A percentile compares a stretch with the other conserved stretches of the same genome.
Conservation (phyloP, 2,329 filamentous ascomycete species). For the Fusarium luffae region DNA sequence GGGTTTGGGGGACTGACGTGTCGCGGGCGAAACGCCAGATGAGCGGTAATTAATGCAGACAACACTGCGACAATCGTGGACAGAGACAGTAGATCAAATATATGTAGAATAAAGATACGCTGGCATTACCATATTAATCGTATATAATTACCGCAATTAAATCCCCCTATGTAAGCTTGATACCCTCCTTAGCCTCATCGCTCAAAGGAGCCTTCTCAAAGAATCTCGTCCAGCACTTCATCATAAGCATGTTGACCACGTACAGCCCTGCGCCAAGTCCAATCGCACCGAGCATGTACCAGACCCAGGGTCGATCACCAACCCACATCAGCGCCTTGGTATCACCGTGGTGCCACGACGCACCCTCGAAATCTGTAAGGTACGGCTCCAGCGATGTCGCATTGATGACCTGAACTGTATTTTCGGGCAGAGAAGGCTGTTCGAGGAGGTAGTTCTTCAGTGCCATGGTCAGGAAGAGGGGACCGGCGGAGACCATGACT, state of each 20-base stretch:
- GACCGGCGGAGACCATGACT: conserved; percentile 83
- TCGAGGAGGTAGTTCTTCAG: conserved; percentile 78
- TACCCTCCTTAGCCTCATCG: conserved; percentile 33
- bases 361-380: conserved; percentile 53
- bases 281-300: conserved; percentile 47
- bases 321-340: conserved; percentile 62
- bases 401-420: conserved; percentile 46
- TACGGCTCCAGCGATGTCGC: conserved; percentile 44
- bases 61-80: background rate
- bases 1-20: background rate
- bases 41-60: background rate
- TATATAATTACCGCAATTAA: conserved; percentile 10
- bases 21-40: background rate
- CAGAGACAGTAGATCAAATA: background rate
- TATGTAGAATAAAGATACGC: conserved; percentile 10
- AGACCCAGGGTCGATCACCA: conserved; percentile 50
- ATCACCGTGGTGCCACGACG: conserved; percentile 60
- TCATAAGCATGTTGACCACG: conserved; percentile 29
- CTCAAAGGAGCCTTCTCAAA: conserved; percentile 11
- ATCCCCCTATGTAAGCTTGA: conserved; percentile 35
- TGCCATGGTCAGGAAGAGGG: conserved; percentile 78
- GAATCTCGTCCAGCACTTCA: conserved; percentile 23
- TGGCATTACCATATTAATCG: conserved; percentile 28
- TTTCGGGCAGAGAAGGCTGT: conserved; percentile 50
- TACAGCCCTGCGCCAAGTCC: conserved; percentile 37